Evolutionary conservation across 2,329 filamentous ascomycete species (phyloP).

Genomic region (Cladosporium cucumerinum): DNA sequence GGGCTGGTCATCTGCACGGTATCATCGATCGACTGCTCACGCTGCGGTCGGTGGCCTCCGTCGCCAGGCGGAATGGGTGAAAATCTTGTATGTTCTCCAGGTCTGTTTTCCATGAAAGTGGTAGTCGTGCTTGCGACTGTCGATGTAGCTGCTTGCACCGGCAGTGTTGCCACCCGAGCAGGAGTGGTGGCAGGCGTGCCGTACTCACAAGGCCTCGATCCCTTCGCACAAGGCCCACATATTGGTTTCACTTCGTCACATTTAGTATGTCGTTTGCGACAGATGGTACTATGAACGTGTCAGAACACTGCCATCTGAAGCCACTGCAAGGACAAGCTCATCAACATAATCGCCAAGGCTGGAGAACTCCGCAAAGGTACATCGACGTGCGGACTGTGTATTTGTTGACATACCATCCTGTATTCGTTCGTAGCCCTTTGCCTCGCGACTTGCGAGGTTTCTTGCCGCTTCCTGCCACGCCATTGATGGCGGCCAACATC

Average conservation of each 20-base stretch:
- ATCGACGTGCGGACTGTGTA: not conserved
- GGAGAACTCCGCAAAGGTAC: not conserved
- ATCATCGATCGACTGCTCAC: conserved; percentile 18
- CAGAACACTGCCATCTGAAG: not conserved
- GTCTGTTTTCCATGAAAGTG: conserved; percentile 6
- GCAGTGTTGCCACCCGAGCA: not conserved
- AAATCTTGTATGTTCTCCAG: conserved; percentile 8
- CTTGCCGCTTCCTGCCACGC: conserved; percentile 3
- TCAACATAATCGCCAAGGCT: not conserved
- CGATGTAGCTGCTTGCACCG: not conserved
- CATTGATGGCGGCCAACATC: conserved; percentile 10
- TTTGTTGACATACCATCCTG: conserved; percentile 20
- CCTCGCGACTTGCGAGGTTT: conserved; percentile 31
- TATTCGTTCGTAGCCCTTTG: conserved; percentile 28
- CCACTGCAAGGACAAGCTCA: not conserved
- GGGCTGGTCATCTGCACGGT: conserved; percentile 24
- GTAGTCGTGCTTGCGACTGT: not conserved
- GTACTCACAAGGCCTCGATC: conserved; percentile 43
- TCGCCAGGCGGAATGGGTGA: not conserved
- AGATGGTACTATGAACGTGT: conserved; percentile 24
- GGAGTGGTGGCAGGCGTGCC: conserved; percentile 17
- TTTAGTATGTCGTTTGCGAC: conserved; percentile 46
- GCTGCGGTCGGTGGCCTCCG: not conserved
- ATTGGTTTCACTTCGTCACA: conserved; percentile 48
- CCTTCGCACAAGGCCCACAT: conserved; percentile 46